Conservation (phyloP, 768 basidiomycete genomes). For the Suillus plorans region DNA sequence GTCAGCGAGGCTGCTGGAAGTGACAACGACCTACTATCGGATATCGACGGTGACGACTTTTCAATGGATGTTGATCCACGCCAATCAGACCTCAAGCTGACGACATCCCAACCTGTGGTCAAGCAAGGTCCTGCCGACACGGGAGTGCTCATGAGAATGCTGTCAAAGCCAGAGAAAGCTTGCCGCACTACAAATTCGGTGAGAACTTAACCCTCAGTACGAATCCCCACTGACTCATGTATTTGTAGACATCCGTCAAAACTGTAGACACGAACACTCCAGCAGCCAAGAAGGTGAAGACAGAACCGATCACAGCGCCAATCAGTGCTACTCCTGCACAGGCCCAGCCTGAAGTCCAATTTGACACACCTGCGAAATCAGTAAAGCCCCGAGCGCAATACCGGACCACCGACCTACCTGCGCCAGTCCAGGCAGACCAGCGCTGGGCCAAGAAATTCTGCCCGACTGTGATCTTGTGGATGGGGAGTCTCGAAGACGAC, state of each 20-base stretch:
- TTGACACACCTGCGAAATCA: not conserved
- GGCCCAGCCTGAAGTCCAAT: not conserved
- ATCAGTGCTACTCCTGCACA: not conserved
- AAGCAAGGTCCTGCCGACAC: not conserved
- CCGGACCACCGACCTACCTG: not conserved
- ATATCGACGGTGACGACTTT: not conserved
- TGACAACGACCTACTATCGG: not conserved
- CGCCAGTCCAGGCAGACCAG: not conserved
- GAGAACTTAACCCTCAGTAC: not conserved
- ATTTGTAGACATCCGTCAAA: not conserved
- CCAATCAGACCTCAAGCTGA: not conserved
- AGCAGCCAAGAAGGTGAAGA: not conserved
- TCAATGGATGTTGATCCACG: not conserved
- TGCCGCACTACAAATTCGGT: not conserved
- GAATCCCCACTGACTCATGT: not conserved
- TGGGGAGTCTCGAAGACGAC: not conserved
- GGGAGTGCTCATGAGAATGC: not conserved
- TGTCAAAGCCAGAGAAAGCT: not conserved
- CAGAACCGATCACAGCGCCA: not conserved
- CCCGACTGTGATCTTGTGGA: not conserved
- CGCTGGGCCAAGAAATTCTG: not conserved
- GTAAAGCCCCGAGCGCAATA: not conserved
- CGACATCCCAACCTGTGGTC: not conserved
- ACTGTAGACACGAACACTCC: not conserved
- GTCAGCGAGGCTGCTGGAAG: not conserved